Evolutionary conservation across 2,329 filamentous ascomycete species (phyloP).

Genomic region (Ceratocystis cacaofunesta): DNA sequence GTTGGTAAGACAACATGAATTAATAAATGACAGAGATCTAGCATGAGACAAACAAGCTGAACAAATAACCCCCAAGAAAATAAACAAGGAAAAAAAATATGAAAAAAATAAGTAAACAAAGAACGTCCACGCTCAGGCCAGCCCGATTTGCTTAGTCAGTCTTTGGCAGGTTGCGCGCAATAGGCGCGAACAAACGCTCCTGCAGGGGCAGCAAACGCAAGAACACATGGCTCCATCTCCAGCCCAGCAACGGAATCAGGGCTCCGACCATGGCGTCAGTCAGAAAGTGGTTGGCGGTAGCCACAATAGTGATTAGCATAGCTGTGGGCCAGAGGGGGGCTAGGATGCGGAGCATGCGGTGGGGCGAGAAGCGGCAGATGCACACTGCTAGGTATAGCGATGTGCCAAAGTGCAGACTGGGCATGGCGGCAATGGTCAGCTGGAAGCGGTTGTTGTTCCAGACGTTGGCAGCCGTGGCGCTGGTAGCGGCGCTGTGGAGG

Average conservation of each 20-base stretch:
- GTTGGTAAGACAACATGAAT: not conserved
- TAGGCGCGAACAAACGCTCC: constrained; percentile 21
- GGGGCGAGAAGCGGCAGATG: constrained; percentile 28
- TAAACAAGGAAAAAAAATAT: not conserved
- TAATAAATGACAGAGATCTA: not conserved
- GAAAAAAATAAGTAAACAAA: not conserved
- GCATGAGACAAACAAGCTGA: not conserved
- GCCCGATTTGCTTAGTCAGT: constrained; percentile 5
- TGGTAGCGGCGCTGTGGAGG: constrained; percentile 24
- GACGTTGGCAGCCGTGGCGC: constrained; percentile 20
- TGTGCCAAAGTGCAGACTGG: constrained; percentile 33
- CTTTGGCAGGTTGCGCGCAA: constrained; percentile 13
- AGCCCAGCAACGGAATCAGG: constrained; percentile 24
- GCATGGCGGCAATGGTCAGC: constrained; percentile 35
- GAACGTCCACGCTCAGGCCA: not conserved
- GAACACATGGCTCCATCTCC: constrained; percentile 23
- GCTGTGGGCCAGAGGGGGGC: constrained; percentile 30
- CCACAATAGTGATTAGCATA: constrained; percentile 30
- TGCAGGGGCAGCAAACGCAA: constrained; percentile 22
- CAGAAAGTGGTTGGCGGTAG: constrained; percentile 29
- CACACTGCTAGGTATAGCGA: constrained; percentile 26
- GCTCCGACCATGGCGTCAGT: constrained; percentile 26
- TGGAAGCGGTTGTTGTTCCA: constrained; percentile 34
- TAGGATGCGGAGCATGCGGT: constrained; percentile 24
- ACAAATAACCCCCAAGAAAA: not conserved